A percentile compares a stretch with the other conserved stretches of the same genome.
These are phyloP conservation scores for Aureobasidium sp. DNA, from an alignment of 2,329 filamentous ascomycete species.

Conservation along the genomic window DNA sequence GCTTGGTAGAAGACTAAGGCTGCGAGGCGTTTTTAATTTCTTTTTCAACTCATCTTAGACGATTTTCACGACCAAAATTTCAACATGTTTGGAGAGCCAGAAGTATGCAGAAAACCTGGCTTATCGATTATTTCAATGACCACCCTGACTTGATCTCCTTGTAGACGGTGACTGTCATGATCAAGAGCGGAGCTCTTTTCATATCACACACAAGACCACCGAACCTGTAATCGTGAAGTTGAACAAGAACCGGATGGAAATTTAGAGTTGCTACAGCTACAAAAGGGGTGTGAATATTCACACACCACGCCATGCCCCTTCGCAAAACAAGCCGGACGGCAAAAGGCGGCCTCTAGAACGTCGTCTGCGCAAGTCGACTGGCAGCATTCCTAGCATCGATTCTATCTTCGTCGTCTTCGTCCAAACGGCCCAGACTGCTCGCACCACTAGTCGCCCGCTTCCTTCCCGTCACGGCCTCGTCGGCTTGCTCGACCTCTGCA, in stretches of 20 bases:
- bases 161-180: too few relatives aligned
- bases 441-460: constrained; percentile 43
- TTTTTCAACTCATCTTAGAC: neutral
- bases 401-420: constrained; percentile 84
- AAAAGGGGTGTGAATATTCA: neutral
- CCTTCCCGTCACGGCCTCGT: constrained; percentile 37
- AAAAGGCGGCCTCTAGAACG: constrained; percentile 52
- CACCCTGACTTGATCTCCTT: too few relatives aligned
- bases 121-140: too few relatives aligned
- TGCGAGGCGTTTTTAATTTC: neutral
- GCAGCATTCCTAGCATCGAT: constrained; percentile 95
- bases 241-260: neutral
- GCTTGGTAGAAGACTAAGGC: constrained; percentile 59
- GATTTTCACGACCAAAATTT: constrained; percentile 7
- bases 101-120: too few relatives aligned
- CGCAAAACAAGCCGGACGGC: neutral
- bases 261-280: neutral
- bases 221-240: neutral
- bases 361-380: constrained; percentile 86
- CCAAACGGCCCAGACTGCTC: constrained; percentile 52
- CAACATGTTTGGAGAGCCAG: neutral
- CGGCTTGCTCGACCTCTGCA: constrained; percentile 37
- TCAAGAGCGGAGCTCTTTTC: too few relatives aligned
- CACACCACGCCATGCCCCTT: neutral
- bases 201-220: too few relatives aligned